A percentile compares a stretch with the other conserved stretches of the same genome.
These are phyloP conservation scores for Pyrenophora tritici-repentis DNA, from an alignment of 2,329 filamentous ascomycete species.

Conservation along the genomic window DNA sequence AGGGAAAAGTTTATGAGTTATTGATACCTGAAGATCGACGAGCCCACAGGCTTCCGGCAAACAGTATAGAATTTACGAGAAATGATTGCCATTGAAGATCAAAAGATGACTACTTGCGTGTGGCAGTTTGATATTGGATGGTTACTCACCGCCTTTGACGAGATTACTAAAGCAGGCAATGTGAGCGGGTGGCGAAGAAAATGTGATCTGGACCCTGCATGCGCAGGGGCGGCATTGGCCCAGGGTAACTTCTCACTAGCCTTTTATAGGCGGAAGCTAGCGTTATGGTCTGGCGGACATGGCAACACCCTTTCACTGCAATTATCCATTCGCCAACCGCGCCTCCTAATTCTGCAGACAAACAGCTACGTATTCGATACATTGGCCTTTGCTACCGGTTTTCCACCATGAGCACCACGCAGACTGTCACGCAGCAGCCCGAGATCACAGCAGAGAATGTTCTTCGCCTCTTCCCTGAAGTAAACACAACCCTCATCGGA, in stretches of 20 bases:
- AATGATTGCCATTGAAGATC: slow-evolving; percentile 6
- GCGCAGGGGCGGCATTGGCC: not conserved
- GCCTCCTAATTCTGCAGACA: slow-evolving; percentile 1
- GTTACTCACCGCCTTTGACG: not conserved
- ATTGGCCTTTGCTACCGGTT: not conserved
- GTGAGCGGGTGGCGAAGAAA: not conserved
- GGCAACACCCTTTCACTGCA: not conserved
- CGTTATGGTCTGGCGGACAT: too few species aligned
- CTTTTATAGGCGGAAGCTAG: too few species aligned
- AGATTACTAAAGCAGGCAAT: not conserved
- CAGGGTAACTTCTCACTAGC: too few species aligned
- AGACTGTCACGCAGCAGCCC: slow-evolving; percentile 50
- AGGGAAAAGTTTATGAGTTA: slow-evolving; percentile 43
- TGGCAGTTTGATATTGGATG: not conserved
- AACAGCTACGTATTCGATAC: slow-evolving; percentile 3
- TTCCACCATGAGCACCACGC: slow-evolving; percentile 41
- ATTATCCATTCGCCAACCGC: slow-evolving; percentile 4
- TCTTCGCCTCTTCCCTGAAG: slow-evolving; percentile 85
- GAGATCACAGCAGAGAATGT: slow-evolving; percentile 86
- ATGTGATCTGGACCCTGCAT: slow-evolving; percentile 8
- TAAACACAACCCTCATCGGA: slow-evolving; percentile 64
- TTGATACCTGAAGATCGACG: slow-evolving; percentile 37
- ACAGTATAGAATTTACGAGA: slow-evolving; percentile 5
- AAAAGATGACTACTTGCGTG: not conserved
- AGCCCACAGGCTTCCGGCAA: slow-evolving; percentile 5